Evolutionary conservation across 495 filamentous ascomycete species (phyloP), one percentile per base, ranked within the genome.

Genomic region (Barbatosphaeria neglecta): DNA sequence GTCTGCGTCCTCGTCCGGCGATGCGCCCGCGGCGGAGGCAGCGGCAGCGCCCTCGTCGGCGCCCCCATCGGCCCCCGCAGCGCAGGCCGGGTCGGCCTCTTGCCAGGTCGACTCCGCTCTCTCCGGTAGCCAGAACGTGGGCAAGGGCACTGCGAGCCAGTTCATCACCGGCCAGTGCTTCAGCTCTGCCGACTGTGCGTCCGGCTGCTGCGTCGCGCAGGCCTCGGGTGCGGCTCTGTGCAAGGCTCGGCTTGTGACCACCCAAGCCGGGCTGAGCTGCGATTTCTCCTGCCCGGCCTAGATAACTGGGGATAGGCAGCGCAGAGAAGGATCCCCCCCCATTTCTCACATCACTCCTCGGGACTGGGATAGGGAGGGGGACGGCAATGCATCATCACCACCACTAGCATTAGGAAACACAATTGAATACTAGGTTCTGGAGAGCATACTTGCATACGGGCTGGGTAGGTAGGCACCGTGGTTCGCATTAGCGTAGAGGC

Each of bases 81-180:
- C 18, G 17, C 23, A 27, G 42, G n/a, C 42, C 13, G 25, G 43
- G 11, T 33, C 43, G 39, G 39, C 39, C 6, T 10, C n/a, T 11
- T 41, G 39, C 39, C 15, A 22, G 13, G 39, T 41, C 9, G 11
- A 35, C 22, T 24, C 39, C 6, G 4, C 39, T 18, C 46, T 57
- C 3, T 19, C 62, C 17, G 64, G 64, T 25, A 51, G 48, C 17
- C 65, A 64, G 50, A 67, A 70, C 52, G 44, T 66, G 8, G 67
- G 67, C 38, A 62, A 64, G 39, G 67, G 66, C 43, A 16, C 45
- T 9, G 66, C 61, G 6, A 22, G 20, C 5, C 67, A 70, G 51
- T 70, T 70, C 56, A 70, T 69, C 50, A 66, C 64, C 16, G 68
- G 67, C 2, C 57, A 64, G 19, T 72, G 68, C 50, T 52, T 61